A percentile compares a stretch with the other conserved stretches of the same genome.
phyloP scores from a whole-genome alignment of 2,329 filamentous ascomycete species.

The Dichotomopilus funicola region DNA sequence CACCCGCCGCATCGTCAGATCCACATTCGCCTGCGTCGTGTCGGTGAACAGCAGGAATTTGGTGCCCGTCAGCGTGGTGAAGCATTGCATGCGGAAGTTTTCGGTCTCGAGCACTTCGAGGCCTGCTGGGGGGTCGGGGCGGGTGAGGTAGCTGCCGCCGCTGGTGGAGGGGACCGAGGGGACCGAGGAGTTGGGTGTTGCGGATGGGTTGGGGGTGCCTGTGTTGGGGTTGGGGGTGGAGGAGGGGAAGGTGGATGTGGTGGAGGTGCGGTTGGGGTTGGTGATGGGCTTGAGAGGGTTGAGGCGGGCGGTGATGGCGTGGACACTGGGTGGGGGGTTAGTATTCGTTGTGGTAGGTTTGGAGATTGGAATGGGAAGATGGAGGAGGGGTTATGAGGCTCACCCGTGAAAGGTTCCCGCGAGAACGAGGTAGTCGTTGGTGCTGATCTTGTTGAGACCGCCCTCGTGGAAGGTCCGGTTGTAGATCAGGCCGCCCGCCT shows the following conservation, averaged over 20 bases:
- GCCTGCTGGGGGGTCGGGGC: slow-evolving; percentile 64
- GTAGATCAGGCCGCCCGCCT: slow-evolving; percentile 93
- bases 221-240: slow-evolving; percentile 64
- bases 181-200: slow-evolving; percentile 26
- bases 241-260: slow-evolving; percentile 21
- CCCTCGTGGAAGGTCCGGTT: slow-evolving; percentile 87
- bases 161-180: slow-evolving; percentile 31
- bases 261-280: slow-evolving; percentile 30
- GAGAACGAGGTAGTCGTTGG: slow-evolving; percentile 94
- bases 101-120: slow-evolving; percentile 90
- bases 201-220: slow-evolving; percentile 53
- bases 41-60: slow-evolving; percentile 97
- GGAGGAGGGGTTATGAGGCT: slow-evolving; percentile 18
- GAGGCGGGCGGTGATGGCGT: slow-evolving; percentile 61
- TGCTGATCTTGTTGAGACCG: slow-evolving; percentile 77
- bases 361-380: slow-evolving; percentile 5
- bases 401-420: slow-evolving; percentile 96
- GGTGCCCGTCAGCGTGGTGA: slow-evolving; percentile 86
- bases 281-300: slow-evolving; percentile 43
- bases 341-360: neutral
- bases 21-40: slow-evolving; percentile 76
- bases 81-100: slow-evolving; percentile 93
- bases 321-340: slow-evolving; percentile 43
- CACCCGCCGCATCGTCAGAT: slow-evolving; percentile 73
- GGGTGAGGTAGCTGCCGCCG: slow-evolving; percentile 31